Evolutionary conservation across 164 flowering plant genomes (phyloP), one percentile per base, ranked within the genome.

Genomic region (Vitis riparia): DNA sequence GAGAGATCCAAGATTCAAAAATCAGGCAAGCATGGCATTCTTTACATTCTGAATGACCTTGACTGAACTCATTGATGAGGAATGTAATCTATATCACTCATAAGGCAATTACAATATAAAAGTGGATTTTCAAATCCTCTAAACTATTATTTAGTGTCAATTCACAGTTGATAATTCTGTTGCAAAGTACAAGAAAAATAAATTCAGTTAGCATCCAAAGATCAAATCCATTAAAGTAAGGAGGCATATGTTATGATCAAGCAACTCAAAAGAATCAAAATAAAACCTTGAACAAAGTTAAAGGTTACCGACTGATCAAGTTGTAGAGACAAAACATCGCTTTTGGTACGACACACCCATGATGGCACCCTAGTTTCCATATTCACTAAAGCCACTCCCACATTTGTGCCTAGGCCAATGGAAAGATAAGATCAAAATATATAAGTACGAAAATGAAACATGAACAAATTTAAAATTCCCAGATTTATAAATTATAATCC

Each of bases 301-400:
- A 66, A 69, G 50, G 56, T 84, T 87, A 96, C 99, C 85, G 92
- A 79, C 7, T 80, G 84, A 71, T 85, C 84, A 78, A 91, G 67
- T 71, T 93, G 93, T 74, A 73, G 83, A 2, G 99, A 85, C 51
- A 96, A 77, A 62, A 93, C 84, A 74, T 93, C 98, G 78, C 99
- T 96, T 80, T 80, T 84, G 75, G 87, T 77, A 53, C 82, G 89
- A 66, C 76, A 87, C 68, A 93, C 70, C 85, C 83, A 81, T 71
- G 91, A 79, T 48, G 68, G 27, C 19, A 11, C 66, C 69, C 85
- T 83, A 75, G 80, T 85, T 81, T 88, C 99, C 78, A 91, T 58
- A 73, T 93, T 74, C 48, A 93, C 80, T 80, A 89, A 69, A 11
- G 82, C 80, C 76, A 89, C 97, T 80, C 99, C 99, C 44, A 30